Evolutionary conservation across 768 basidiomycete genomes (phyloP), one percentile per base, ranked within the genome.

Genomic region (Leccinellum rugosiceps): DNA sequence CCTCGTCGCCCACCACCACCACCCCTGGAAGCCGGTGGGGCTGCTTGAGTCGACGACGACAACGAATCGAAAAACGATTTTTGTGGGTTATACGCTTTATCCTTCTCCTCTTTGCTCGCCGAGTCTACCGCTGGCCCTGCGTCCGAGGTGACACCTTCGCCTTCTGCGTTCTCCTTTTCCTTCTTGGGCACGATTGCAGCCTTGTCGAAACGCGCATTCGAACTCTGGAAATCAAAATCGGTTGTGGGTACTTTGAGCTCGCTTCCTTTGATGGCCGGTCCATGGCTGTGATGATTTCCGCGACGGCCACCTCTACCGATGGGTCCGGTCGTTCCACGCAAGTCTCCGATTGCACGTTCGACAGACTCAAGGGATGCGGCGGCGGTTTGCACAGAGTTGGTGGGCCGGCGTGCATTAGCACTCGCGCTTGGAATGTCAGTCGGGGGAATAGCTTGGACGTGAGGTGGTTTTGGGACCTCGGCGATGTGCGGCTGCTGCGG

Each of bases 161-260:
- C 76, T 8, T 68, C 72, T 9, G 56, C 68, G 6, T 31, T 58
- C 13, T 69, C 70, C 53, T 64, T 72, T 55, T 44, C 66, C 60
- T 70, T 70, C 67, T 72, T 68, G 32, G 74, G 75, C 41, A 70
- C 75, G 38, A 84, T 56, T 14, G 86, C 81, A 10, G 82, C 75
- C 71, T 93, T 92, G 75, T 92, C 89, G 63, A 94, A 94, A 52
- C 84, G 84, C 3, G 87, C 87, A 63, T 93, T 94, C 54, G 83
- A 82, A 55, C 78, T 79, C 69, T 82, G 76, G 69, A 94, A 94
- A 74, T 94, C 92, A 67, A 93, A 94, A 69, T 93, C 92, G 0
- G 84, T 85, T 1, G 77, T 68, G 0, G 91, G 92, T 1, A 93
- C 87, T 32, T 74, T 73, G n/a, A 81, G 56, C 21, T 79, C 78